Evolutionary conservation across 495 filamentous ascomycete genomes (phyloP).

Genomic region (Podospora bellae-mahoneyi): DNA sequence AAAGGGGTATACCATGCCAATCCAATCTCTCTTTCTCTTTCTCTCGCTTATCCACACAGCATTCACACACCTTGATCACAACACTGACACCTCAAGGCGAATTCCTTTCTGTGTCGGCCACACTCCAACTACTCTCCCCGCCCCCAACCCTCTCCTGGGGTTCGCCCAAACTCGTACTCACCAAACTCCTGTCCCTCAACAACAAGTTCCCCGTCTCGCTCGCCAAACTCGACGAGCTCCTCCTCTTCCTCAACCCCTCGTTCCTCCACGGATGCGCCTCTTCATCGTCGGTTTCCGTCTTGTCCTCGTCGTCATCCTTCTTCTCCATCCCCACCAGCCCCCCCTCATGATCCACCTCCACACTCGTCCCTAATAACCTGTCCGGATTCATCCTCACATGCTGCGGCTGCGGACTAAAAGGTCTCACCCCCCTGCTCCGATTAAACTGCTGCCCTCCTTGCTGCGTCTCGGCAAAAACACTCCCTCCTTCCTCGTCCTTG

Average conservation of each 20-base stretch:
- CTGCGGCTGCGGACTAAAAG: constrained; percentile 53
- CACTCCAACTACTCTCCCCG: constrained; percentile 22
- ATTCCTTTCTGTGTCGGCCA: constrained; percentile 5
- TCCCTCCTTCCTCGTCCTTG: constrained; percentile 37
- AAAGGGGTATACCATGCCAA: constrained; percentile 9
- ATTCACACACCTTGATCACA: neutral
- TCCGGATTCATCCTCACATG: constrained; percentile 40
- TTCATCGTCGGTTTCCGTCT: constrained; percentile 18
- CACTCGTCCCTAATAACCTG: constrained; percentile 28
- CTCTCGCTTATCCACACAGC: neutral
- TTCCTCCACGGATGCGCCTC: constrained; percentile 34
- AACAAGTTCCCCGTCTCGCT: neutral
- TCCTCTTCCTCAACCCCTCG: constrained; percentile 24
- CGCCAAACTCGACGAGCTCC: constrained; percentile 4
- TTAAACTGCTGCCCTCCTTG: constrained; percentile 31
- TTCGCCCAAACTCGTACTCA: constrained; percentile 18
- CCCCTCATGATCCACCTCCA: constrained; percentile 14
- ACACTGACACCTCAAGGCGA: neutral
- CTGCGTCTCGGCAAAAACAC: constrained; percentile 46
- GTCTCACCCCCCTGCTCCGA: constrained; percentile 44
- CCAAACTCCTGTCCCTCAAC: constrained; percentile 10
- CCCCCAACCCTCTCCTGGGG: constrained; percentile 10
- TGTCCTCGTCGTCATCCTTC: constrained; percentile 13
- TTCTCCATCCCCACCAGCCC: constrained; percentile 22
- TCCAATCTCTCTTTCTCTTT: constrained; percentile 7